phyloP scores from a whole-genome alignment of 225 moss, liverwort and hornwort species.

The Neckera pumila region DNA sequence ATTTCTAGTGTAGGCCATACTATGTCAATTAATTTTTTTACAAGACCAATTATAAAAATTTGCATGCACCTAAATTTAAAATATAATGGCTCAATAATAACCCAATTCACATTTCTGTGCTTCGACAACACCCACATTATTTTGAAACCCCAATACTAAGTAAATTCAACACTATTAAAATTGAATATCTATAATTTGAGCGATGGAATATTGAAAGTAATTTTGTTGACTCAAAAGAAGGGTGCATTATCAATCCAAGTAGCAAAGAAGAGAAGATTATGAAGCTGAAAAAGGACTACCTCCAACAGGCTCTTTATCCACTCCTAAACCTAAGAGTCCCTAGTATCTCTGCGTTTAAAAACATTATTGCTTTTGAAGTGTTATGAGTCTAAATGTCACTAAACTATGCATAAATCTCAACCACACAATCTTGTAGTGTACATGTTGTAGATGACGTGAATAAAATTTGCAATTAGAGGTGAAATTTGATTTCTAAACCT shows the following conservation, averaged over 20 bases:
- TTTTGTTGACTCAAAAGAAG: not conserved
- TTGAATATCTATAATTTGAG: not conserved
- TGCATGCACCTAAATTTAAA: not conserved
- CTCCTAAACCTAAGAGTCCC: no score
- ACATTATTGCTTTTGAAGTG: no score
- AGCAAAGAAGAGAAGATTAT: no score
- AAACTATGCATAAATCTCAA: no score
- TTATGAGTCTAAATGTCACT: no score
- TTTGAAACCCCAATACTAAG: not conserved
- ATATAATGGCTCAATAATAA: not conserved
- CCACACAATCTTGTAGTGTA: no score
- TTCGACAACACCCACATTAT: not conserved
- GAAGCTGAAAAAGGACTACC: not conserved
- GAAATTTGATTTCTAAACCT: no score
- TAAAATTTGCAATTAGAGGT: no score
- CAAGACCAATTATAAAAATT: not conserved
- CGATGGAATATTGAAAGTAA: not conserved
- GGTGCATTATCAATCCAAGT: not conserved
- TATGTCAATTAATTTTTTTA: not conserved
- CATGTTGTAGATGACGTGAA: no score
- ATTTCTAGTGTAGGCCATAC: accelerated
- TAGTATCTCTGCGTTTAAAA: no score
- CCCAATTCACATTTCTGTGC: not conserved
- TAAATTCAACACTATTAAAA: no score
- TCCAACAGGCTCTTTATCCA: not conserved